Evolutionary conservation across 2,329 filamentous ascomycete genomes (phyloP), one percentile per base, ranked within the genome.

Genomic region (Fusarium sp.): DNA sequence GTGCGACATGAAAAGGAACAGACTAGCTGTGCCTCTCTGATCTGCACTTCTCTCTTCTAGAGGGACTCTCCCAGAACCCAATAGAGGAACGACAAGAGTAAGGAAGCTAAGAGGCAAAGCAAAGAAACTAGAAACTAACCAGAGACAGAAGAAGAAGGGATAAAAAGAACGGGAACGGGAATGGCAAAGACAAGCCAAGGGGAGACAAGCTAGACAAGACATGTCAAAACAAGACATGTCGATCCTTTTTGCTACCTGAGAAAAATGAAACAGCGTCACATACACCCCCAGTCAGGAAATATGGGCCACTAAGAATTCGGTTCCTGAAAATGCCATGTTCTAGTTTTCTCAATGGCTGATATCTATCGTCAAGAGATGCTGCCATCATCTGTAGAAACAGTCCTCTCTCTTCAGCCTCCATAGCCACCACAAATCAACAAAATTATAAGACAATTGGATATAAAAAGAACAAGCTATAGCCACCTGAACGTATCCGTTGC

Each of bases 261-360:
- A 48, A 51, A 61, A 65, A 49, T 64, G 56, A 65, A 50, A 56
- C 38, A 47, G 49, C 42, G 44, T 43, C 27, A 37, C 54, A 63
- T n/a, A 51, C 27, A 37, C 48, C 56, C 51, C 51, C 35, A 44
- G 35, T 27, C 43, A 48, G 51, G 46, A 48, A 49, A 39, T 54
- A 51, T 54, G 27, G 32, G 53, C 42, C 35, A 52, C 14, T 19
- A 10, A 27, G 32, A 59, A 49, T 49, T 44, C 54, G 41, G 21
- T 61, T 41, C 25, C 17, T 21, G 7, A 11, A 19, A 36, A 19
- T 21, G 11, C n/a, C 31, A 41, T 25, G 19, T 36, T 11, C 15
- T 13, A 21, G 9, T 9, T 37, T 19, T 33, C 31, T 14, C 31
- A 33, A 25, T 25, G 23, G 23, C 8, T 25, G 23, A 25, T 33